Conservation (phyloP, 1,284 basidiomycete genomes). For the Leucoagaricus sp. region DNA sequence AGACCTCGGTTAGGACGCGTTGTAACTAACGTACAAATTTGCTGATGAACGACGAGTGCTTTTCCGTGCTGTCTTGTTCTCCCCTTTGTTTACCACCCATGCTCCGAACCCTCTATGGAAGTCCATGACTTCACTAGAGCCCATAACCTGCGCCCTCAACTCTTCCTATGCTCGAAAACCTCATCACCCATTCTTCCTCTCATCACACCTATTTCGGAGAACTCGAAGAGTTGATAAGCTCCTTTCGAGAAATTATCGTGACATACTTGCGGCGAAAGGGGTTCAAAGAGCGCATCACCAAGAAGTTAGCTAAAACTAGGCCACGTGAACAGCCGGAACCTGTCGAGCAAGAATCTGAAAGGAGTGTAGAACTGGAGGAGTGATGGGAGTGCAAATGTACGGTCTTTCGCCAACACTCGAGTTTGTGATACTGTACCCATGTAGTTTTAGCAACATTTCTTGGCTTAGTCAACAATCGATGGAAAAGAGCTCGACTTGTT, state of each 20-base stretch:
- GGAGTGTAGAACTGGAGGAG: no score
- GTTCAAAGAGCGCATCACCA: neutral
- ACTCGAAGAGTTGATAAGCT: neutral
- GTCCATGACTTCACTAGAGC: slow-evolving; percentile 6
- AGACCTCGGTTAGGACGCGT: neutral
- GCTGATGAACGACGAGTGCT: neutral
- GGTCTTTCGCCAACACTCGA: no score
- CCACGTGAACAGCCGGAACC: no score
- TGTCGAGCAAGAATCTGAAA: no score
- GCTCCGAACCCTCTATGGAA: slow-evolving; percentile 1
- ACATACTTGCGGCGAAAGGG: neutral
- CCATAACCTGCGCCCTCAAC: neutral
- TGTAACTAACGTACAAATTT: no score
- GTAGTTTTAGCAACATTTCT: no score
- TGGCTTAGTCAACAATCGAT: no score
- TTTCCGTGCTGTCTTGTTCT: neutral
- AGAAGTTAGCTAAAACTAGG: no score
- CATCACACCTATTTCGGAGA: neutral
- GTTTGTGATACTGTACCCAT: no score
- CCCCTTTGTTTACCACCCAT: neutral
- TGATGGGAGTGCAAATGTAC: no score
- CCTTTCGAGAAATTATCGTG: neutral
- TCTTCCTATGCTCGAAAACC: neutral
- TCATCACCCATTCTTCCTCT: neutral
- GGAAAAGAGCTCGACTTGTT: no score